These are phyloP conservation scores for Zelopaecilomyces penicillatus DNA, from an alignment of 2,329 filamentous ascomycete species.

Conservation along the genomic window DNA sequence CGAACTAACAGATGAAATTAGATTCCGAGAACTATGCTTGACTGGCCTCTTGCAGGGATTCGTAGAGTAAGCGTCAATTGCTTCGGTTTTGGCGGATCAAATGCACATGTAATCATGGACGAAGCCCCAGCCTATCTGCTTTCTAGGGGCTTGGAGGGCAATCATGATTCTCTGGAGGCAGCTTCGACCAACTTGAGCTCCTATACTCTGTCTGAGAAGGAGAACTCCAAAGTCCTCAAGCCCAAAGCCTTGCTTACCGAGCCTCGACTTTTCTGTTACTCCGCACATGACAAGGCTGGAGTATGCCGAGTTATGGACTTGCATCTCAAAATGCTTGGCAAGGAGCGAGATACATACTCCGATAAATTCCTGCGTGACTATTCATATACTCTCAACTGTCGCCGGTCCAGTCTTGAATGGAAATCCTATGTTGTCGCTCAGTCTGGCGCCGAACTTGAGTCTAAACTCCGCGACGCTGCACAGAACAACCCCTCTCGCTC, in stretches of 20 bases:
- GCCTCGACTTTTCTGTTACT: constrained; percentile 33
- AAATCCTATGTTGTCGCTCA: constrained; percentile 30
- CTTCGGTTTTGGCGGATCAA: constrained; percentile 52
- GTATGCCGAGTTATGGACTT: constrained; percentile 27
- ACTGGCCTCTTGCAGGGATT: constrained; percentile 36
- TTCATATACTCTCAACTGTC: constrained; percentile 37
- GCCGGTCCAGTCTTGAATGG: constrained; percentile 38
- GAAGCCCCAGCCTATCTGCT: constrained; percentile 34
- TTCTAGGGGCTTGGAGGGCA: constrained; percentile 24
- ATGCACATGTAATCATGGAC: constrained; percentile 45
- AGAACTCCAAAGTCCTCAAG: not conserved
- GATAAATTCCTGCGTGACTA: constrained; percentile 28
- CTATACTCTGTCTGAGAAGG: too few species aligned
- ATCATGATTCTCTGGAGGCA: constrained; percentile 27
- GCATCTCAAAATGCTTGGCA: constrained; percentile 24
- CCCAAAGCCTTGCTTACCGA: not conserved
- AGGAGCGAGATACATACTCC: constrained; percentile 4
- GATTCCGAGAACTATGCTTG: constrained; percentile 31
- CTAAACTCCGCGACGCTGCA: constrained; percentile 17
- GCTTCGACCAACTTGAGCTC: not conserved
- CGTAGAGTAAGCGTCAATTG: constrained; percentile 47
- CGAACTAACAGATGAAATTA: constrained; percentile 13
- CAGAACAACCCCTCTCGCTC: constrained; percentile 15
- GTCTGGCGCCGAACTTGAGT: constrained; percentile 23
- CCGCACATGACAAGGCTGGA: constrained; percentile 34